A percentile compares a stretch with the other conserved stretches of the same genome.
Evolutionary conservation across 257 asterid genomes (phyloP).

Genomic region (Gentiana macrophylla): DNA sequence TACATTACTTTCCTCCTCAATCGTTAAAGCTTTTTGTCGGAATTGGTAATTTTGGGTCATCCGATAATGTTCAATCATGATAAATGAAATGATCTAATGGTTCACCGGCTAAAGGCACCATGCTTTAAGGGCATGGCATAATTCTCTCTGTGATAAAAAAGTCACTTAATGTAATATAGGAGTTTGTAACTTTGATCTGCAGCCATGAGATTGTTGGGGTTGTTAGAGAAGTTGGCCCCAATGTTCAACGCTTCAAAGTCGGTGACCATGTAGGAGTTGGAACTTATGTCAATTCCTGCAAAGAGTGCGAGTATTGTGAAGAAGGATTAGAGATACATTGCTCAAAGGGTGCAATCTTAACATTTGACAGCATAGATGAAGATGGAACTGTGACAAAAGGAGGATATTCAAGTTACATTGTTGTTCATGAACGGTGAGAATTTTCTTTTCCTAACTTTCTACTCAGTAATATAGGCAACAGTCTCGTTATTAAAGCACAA

Average conservation of each 20-base stretch:
- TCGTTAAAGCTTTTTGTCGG: too few relatives aligned
- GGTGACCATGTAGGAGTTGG: conserved; percentile 88
- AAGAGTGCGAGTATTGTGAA: conserved; percentile 73
- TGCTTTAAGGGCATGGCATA: neutral
- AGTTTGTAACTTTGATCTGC: neutral
- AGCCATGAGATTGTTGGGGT: conserved; percentile 87
- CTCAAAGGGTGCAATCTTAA: conserved; percentile 43
- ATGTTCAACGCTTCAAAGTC: conserved; percentile 50
- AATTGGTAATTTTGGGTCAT: too few relatives aligned
- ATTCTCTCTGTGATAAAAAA: neutral
- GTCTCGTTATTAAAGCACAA: neutral
- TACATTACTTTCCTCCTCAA: too few relatives aligned
- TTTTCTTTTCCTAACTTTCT: conserved; percentile 1
- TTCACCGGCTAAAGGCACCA: too few relatives aligned
- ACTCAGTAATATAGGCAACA: neutral
- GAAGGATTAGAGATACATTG: conserved; percentile 52
- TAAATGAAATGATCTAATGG: neutral
- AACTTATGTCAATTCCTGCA: conserved; percentile 82
- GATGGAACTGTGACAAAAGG: conserved; percentile 94
- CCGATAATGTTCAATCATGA: too few relatives aligned
- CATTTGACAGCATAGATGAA: conserved; percentile 59
- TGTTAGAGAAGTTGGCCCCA: conserved; percentile 55
- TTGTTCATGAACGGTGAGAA: conserved; percentile 61
- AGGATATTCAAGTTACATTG: conserved; percentile 70
- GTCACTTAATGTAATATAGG: neutral